Base-by-base conservation (phyloP, 2,329 filamentous ascomycete genomes). In the Coniochaeta sp. region DNA sequence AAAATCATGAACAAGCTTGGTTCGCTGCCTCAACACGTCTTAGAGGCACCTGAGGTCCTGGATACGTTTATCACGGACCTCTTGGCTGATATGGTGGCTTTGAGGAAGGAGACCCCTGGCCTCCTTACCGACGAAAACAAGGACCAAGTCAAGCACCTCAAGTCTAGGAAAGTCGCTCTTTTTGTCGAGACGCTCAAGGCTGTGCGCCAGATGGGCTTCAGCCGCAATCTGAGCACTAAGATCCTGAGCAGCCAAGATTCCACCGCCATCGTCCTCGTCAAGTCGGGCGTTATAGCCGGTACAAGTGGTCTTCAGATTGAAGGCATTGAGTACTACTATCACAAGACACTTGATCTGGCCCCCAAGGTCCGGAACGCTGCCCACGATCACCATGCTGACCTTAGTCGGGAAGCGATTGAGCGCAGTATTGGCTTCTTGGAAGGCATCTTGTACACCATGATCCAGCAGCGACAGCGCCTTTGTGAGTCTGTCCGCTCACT, bases 121-220 rank as follows among this genome's bases (percentile, higher is more conserved):
- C 81, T 82, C n/a, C 76, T 96, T 54, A 96, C 84, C 0, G 90
- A 96, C 28, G 93, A 96, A 50, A 97, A 95, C 72, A 93, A 93
- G 70, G 83, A 87, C 12, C 73, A 83, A 17, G 85, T 97, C 62
- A 93, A 96, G 73, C 91, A 97, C 71, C 84, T 98, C 66, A 98
- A 97, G 78, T 87, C 86, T 2, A 85, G 91, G 67, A 99, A 99
- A 76, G 86, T 91, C 50, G 93, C 92, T 67, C 82, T 98, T 16
- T 95, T 96, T 67, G 90, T 91, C 0, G 93, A 98, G 66, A 93
- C 90, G 0, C 77, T 99, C 64, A 93, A 90, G 68, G 85, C 87
- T 24, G 77, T 97, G 31, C 86, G 91, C 38, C 84, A 88, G 61
- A 98, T 99, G 93, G 95, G 95, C 4, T 84, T 99, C 67, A 89